Conservation (phyloP, 2,329 filamentous ascomycete species). For the Microsporum ferrugineum region DNA sequence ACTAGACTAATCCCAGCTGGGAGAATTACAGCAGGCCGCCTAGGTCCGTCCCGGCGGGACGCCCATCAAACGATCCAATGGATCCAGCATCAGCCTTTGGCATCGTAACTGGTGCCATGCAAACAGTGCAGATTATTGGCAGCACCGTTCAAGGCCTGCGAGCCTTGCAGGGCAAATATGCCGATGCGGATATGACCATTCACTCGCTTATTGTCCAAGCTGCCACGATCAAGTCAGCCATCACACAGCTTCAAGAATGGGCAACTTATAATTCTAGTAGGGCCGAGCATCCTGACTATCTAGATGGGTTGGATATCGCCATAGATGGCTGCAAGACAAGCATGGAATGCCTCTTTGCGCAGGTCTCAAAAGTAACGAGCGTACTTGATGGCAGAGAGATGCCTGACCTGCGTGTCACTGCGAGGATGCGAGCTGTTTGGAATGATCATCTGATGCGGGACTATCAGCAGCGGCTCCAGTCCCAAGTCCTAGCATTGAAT, state of each 20-base stretch:
- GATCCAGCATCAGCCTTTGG: slow-evolving; percentile 34
- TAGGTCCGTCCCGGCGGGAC: neutral
- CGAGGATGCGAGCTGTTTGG: slow-evolving; percentile 25
- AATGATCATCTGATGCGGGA: slow-evolving; percentile 28
- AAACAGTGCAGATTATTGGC: slow-evolving; percentile 25
- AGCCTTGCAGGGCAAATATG: slow-evolving; percentile 25
- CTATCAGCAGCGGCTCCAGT: slow-evolving; percentile 26
- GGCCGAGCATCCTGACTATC: slow-evolving; percentile 20
- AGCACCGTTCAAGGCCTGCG: slow-evolving; percentile 25
- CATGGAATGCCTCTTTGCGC: slow-evolving; percentile 27
- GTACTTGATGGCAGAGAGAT: slow-evolving; percentile 13
- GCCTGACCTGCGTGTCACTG: slow-evolving; percentile 18
- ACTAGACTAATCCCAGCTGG: neutral
- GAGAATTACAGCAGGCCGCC: neutral
- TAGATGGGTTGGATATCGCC: slow-evolving; percentile 24
- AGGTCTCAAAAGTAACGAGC: slow-evolving; percentile 23
- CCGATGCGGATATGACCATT: slow-evolving; percentile 30
- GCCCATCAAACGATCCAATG: slow-evolving; percentile 42
- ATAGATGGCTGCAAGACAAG: slow-evolving; percentile 27
- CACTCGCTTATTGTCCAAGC: slow-evolving; percentile 27
- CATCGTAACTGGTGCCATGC: slow-evolving; percentile 24
- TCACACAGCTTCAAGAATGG: slow-evolving; percentile 29
- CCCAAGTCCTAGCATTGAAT: slow-evolving; percentile 29
- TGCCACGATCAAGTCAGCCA: slow-evolving; percentile 26
- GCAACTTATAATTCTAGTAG: slow-evolving; percentile 18